These are phyloP conservation scores for Amylostereum chailletii DNA, from an alignment of 1,284 basidiomycete species.

Conservation along the genomic window DNA sequence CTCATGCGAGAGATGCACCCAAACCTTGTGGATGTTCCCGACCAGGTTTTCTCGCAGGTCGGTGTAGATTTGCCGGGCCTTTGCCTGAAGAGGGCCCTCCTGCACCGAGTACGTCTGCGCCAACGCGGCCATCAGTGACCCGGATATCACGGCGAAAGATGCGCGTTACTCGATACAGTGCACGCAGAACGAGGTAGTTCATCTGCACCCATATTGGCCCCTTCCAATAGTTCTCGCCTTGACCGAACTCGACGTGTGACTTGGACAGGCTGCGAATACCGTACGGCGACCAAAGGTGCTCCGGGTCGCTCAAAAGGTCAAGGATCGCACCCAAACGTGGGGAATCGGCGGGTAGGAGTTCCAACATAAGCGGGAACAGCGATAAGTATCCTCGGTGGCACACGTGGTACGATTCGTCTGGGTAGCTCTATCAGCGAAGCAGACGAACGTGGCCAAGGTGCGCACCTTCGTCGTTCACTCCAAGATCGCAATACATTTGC, in stretches of 20 bases:
- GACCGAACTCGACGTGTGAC: conserved; percentile 80
- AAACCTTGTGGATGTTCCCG: conserved; percentile 77
- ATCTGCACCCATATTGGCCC: conserved; percentile 96
- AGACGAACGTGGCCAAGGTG: conserved; percentile 1
- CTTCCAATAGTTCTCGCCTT: conserved; percentile 94
- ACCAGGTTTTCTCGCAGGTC: conserved; percentile 78
- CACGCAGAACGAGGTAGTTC: conserved; percentile 82
- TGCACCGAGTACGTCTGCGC: conserved; percentile 67
- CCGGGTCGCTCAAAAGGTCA: conserved; percentile 70
- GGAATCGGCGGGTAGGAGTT: conserved; percentile 68
- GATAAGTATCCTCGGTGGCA: conserved; percentile 92
- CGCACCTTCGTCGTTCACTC: conserved; percentile 76
- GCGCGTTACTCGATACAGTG: conserved; percentile 60
- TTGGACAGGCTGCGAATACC: conserved; percentile 83
- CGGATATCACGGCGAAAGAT: neutral
- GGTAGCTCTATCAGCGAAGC: neutral
- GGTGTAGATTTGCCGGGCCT: conserved; percentile 70
- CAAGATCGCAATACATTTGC: conserved; percentile 89
- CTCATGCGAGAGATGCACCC: conserved; percentile 7
- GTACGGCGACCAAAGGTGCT: conserved; percentile 85
- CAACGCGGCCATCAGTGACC: neutral
- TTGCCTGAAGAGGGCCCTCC: conserved; percentile 73
- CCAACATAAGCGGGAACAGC: conserved; percentile 85
- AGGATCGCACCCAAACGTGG: conserved; percentile 74
- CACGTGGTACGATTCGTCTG: conserved; percentile 85